phyloP scores from a whole-genome alignment of 768 basidiomycete genomes.

The Multifurca ochricompacta region DNA sequence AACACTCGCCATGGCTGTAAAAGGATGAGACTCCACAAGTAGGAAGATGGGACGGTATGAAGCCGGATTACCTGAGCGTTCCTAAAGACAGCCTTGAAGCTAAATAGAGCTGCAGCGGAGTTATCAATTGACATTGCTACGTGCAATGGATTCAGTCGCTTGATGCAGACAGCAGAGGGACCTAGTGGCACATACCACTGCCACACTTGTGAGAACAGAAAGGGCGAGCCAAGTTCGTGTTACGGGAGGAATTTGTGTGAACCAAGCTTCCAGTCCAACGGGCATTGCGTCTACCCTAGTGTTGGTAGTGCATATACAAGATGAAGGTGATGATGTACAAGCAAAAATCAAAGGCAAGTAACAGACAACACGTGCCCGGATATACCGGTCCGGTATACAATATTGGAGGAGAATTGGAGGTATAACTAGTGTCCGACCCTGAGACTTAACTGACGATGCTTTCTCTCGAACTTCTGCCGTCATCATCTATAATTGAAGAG shows the following conservation, averaged over 20 bases:
- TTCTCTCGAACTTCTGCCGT: no score
- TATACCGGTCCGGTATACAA: no score
- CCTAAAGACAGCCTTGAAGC: slow-evolving; percentile 73
- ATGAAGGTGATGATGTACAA: no score
- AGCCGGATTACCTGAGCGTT: slow-evolving; percentile 60
- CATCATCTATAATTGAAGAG: no score
- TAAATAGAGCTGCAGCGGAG: slow-evolving; percentile 92
- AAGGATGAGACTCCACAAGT: slow-evolving; percentile 17
- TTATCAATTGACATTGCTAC: slow-evolving; percentile 89
- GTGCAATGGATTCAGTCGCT: not conserved
- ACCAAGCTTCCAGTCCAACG: slow-evolving; percentile 84
- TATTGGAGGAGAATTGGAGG: no score
- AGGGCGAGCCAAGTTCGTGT: slow-evolving; percentile 81
- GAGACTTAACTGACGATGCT: no score
- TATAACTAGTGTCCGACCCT: no score
- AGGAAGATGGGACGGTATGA: not conserved
- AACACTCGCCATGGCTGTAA: slow-evolving; percentile 75
- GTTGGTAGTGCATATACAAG: no score
- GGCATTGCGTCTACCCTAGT: no score
- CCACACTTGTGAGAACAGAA: slow-evolving; percentile 71
- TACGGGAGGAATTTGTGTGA: slow-evolving; percentile 85
- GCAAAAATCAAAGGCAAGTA: no score
- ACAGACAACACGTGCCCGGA: no score
- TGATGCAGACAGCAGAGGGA: not conserved
- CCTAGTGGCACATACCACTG: slow-evolving; percentile 63